Conservation (phyloP, 2,329 filamentous ascomycete species). For the Hypoxylon sp. region DNA sequence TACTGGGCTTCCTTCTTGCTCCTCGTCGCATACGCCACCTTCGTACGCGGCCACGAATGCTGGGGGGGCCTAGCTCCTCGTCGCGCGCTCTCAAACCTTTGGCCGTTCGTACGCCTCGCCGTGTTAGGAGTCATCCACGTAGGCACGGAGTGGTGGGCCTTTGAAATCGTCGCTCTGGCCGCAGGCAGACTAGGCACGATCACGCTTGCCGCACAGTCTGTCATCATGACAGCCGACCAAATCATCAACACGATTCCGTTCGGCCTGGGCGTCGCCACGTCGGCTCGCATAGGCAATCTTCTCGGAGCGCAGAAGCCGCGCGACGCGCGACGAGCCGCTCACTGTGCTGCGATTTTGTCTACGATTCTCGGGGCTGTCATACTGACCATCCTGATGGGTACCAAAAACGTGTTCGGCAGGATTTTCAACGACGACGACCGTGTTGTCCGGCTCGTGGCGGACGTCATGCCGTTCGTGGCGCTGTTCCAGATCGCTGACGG, state of each 20-base stretch:
- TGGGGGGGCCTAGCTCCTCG: conserved; percentile 81
- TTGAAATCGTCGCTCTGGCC: conserved; percentile 88
- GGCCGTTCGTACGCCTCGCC: conserved; percentile 81
- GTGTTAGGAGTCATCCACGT: conserved; percentile 85
- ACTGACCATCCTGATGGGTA: conserved; percentile 76
- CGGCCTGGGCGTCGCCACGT: conserved; percentile 86
- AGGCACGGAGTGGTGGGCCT: conserved; percentile 95
- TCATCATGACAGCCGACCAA: conserved; percentile 92
- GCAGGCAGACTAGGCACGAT: conserved; percentile 85
- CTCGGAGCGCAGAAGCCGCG: conserved; percentile 76
- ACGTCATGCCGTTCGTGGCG: conserved; percentile 88
- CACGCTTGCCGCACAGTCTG: conserved; percentile 84
- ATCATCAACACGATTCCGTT: conserved; percentile 90
- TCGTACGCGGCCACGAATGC: conserved; percentile 79
- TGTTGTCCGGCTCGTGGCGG: conserved; percentile 79
- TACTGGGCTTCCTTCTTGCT: conserved; percentile 89
- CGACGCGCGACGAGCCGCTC: conserved; percentile 79
- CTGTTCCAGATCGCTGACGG: conserved; percentile 93
- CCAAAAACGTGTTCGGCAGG: conserved; percentile 79
- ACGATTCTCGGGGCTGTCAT: conserved; percentile 78
- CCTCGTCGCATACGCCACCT: conserved; percentile 79
- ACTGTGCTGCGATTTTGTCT: conserved; percentile 80
- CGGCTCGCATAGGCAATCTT: conserved; percentile 83
- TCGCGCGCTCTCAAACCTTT: conserved; percentile 75
- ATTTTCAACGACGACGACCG: conserved; percentile 85